These are phyloP conservation scores for Hsuehochloa calcarea DNA, from an alignment of 176 grass and related monocot genomes.

Conservation along the genomic window DNA sequence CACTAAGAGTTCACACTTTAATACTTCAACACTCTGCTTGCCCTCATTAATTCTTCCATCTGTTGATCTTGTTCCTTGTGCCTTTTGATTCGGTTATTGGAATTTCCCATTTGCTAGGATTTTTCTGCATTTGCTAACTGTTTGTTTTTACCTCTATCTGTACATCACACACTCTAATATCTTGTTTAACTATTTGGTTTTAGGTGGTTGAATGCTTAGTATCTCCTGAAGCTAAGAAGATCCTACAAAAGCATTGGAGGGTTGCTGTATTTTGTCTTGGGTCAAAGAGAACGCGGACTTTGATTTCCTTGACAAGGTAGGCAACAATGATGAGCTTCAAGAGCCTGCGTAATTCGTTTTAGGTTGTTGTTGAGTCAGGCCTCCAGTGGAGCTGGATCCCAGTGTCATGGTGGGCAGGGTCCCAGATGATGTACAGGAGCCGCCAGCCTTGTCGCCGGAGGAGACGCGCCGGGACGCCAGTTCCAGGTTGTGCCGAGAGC, in stretches of 20 bases:
- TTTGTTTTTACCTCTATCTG: neutral
- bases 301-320: neutral
- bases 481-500: conserved; percentile 49
- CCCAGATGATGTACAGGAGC: conserved; percentile 62
- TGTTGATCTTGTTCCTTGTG: conserved; percentile 11
- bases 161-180: neutral
- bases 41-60: neutral
- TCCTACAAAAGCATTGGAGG: conserved; percentile 12
- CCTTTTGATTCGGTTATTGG: conserved; percentile 4
- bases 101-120: neutral
- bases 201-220: conserved; percentile 13
- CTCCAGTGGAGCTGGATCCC: conserved; percentile 33
- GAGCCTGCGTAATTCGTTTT: too few relatives aligned
- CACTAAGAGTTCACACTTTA: neutral
- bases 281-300: neutral
- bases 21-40: neutral
- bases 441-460: conserved; percentile 35
- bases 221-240: neutral
- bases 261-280: neutral
- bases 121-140: neutral
- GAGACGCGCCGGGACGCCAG: conserved; percentile 43
- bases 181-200: conserved; percentile 2
- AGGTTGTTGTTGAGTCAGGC: conserved; percentile 25
- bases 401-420: conserved; percentile 68
- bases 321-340: conserved; percentile 55